Conservation (phyloP, 2,329 filamentous ascomycete species). For the Stemphylium beticola region DNA sequence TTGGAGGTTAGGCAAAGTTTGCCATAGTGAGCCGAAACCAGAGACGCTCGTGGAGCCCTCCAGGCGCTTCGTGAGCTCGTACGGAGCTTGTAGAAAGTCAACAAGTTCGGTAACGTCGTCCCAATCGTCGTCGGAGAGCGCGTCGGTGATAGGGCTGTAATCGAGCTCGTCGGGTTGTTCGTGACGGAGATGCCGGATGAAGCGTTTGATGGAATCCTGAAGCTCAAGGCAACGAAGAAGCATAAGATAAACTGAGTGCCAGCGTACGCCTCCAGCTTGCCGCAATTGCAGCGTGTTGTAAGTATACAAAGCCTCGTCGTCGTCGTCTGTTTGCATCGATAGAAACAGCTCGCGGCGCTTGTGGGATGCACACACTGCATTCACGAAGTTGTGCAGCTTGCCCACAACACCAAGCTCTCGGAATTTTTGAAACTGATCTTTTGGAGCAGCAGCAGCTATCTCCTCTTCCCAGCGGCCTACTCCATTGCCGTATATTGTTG, state of each 20-base stretch:
- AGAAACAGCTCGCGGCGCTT: conserved; percentile 5
- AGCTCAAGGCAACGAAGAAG: conserved; percentile 13
- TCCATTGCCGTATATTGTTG: conserved; percentile 6
- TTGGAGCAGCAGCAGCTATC: neutral
- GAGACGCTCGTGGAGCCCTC: no score
- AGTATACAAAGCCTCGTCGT: conserved; percentile 1
- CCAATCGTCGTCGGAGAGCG: no score
- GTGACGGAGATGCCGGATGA: no score
- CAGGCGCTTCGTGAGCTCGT: no score
- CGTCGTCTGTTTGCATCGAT: neutral
- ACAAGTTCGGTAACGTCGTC: no score
- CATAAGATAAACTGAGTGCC: conserved; percentile 13
- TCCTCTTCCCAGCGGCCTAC: neutral
- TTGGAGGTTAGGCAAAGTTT: no score
- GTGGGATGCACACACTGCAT: conserved; percentile 3
- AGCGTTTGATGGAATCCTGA: no score
- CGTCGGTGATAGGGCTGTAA: no score
- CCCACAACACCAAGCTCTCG: neutral
- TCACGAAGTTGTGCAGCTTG: conserved; percentile 12
- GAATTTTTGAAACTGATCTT: neutral
- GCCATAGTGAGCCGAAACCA: no score
- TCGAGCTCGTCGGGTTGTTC: no score
- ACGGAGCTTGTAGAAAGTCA: no score
- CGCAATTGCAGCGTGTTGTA: conserved; percentile 3
- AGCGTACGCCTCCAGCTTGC: conserved; percentile 12